These are phyloP conservation scores for Dacryopinax spathularia DNA, from an alignment of 768 basidiomycete species.

Conservation along the genomic window DNA sequence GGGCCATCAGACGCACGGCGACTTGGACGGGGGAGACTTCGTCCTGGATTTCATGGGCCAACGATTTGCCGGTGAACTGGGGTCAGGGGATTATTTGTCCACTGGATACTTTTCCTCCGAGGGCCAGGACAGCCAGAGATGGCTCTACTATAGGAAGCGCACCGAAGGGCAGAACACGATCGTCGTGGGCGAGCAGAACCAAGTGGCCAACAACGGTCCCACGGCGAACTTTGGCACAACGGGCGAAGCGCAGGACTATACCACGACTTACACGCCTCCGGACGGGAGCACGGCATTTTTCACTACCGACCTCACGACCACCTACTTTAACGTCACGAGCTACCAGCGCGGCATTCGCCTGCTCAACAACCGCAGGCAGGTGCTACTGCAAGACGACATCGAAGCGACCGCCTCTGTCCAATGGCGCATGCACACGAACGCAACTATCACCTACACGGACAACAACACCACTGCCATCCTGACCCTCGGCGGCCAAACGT, in stretches of 20 bases:
- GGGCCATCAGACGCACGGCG: slow-evolving; percentile 87
- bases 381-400: slow-evolving; percentile 90
- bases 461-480: slow-evolving; percentile 60
- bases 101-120: slow-evolving; percentile 65
- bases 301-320: slow-evolving; percentile 58
- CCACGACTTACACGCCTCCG: slow-evolving; percentile 56
- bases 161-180: slow-evolving; percentile 97
- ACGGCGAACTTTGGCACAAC: slow-evolving; percentile 49
- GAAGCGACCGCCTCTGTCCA: slow-evolving; percentile 38
- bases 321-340: slow-evolving; percentile 44
- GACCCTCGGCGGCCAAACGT: slow-evolving; percentile 49
- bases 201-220: slow-evolving; percentile 49
- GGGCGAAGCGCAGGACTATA: slow-evolving; percentile 55
- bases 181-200: slow-evolving; percentile 59
- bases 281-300: slow-evolving; percentile 66
- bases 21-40: slow-evolving; percentile 89
- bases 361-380: slow-evolving; percentile 71
- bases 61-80: slow-evolving; percentile 91
- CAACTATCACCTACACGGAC: slow-evolving; percentile 42
- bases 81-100: slow-evolving; percentile 72
- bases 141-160: slow-evolving; percentile 90
- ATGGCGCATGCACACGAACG: slow-evolving; percentile 97
- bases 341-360: slow-evolving; percentile 73
- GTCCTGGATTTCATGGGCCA: slow-evolving; percentile 86
- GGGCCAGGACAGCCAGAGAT: slow-evolving; percentile 52